phyloP scores from a whole-genome alignment of 2,329 filamentous ascomycete species.

The Diaporthe velutina region DNA sequence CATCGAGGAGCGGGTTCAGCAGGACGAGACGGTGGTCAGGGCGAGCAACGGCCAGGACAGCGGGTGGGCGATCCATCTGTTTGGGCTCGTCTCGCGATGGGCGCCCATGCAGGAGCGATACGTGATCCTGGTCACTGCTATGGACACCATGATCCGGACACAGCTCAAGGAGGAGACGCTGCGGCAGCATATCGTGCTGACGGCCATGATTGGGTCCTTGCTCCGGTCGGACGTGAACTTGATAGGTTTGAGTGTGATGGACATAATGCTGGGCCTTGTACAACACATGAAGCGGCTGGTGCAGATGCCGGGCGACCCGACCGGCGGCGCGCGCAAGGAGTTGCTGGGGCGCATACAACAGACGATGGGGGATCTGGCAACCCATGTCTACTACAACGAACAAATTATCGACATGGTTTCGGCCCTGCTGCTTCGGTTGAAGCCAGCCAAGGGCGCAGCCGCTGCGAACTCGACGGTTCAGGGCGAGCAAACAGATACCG shows the following conservation, averaged over 20 bases:
- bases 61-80: conserved; percentile 86
- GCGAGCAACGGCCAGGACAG: conserved; percentile 60
- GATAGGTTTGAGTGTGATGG: conserved; percentile 96
- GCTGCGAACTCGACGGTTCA: conserved; percentile 56
- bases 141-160: conserved; percentile 80
- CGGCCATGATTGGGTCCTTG: conserved; percentile 84
- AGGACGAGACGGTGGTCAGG: conserved; percentile 67
- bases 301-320: conserved; percentile 66
- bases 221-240: conserved; percentile 91
- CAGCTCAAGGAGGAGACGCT: conserved; percentile 79
- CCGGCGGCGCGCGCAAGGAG: conserved; percentile 62
- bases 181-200: conserved; percentile 79
- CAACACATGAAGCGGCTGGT: conserved; percentile 85
- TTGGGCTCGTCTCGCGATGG: conserved; percentile 85
- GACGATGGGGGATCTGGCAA: conserved; percentile 91
- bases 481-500: conserved; percentile 63
- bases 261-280: conserved; percentile 87
- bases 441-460: conserved; percentile 67
- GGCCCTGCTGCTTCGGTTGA: conserved; percentile 82
- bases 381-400: conserved; percentile 96
- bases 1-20: conserved; percentile 70
- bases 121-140: conserved; percentile 84
- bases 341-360: conserved; percentile 80
- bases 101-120: conserved; percentile 95
- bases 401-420: conserved; percentile 96